Percentiles rank a stretch among this genome's conserved stretches.
Evolutionary conservation across 208 protist species (phyloP).

Genomic region (Leishmania tarentolae): DNA sequence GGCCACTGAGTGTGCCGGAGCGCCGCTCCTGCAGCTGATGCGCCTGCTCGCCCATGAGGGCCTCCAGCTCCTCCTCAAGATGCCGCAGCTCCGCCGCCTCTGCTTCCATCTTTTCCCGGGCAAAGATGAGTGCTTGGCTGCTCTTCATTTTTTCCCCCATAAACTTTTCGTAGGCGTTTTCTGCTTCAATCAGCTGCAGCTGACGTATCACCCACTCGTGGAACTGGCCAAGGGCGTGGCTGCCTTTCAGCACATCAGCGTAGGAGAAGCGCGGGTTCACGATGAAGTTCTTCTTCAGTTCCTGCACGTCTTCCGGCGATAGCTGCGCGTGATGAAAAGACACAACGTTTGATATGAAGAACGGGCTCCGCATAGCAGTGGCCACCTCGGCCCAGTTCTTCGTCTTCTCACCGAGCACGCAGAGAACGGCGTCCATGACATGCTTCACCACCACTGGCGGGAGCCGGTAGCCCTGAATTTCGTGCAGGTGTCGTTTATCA

Average conservation of each 20-base stretch:
- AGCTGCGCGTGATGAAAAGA: constrained; percentile 45
- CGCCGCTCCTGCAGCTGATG: constrained; percentile 2
- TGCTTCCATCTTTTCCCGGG: constrained; percentile 23
- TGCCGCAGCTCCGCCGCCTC: constrained; percentile 26
- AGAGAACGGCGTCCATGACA: constrained; percentile 69
- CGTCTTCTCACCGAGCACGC: constrained; percentile 52
- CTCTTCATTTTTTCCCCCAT: constrained; percentile 6
- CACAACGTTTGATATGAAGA: constrained; percentile 48
- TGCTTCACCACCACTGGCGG: constrained; percentile 66
- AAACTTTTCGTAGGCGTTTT: constrained; percentile 16
- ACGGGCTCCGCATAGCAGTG: constrained; percentile 35
- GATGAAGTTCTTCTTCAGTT: constrained; percentile 43
- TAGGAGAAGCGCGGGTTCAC: constrained; percentile 46
- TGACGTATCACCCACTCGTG: constrained; percentile 65
- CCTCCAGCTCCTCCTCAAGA: constrained; percentile 45
- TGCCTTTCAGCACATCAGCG: constrained; percentile 58
- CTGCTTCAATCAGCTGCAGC: constrained; percentile 39
- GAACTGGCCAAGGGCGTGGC: constrained; percentile 50
- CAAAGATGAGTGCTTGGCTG: constrained; percentile 14
- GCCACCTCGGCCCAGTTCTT: constrained; percentile 48
- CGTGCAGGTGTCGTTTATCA: constrained; percentile 43
- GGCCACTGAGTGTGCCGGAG: not conserved
- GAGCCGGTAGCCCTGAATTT: constrained; percentile 71
- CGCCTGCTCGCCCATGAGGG: constrained; percentile 21
- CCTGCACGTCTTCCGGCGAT: constrained; percentile 12